Base-by-base conservation (phyloP, 306 rosid genomes). In the Gastrolobium villosum region DNA sequence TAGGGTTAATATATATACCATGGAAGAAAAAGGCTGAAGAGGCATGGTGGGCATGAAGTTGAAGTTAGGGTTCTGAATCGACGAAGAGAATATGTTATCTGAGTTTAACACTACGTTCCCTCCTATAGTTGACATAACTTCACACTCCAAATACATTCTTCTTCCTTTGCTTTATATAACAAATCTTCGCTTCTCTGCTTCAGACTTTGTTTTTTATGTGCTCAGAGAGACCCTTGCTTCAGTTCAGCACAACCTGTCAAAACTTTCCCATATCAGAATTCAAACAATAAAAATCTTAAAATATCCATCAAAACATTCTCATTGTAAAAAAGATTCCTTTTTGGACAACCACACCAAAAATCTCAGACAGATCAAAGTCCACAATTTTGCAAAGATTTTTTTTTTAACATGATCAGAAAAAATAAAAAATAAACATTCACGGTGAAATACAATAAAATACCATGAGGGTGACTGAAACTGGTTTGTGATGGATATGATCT, bases 101-200 rank as follows among this genome's bases (percentile, higher is more conserved):
- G 96, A 59, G 82, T 89, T 83, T 36, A 87, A 94, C 45, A 92
- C 96, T 43, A 90, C 91, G 81, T 86, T 89, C 62, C 89, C 90
- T 87, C 93, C 95, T 86, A 94, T 90, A 48, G 79, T 88, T 81
- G 97, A 81, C 89, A 94, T 88, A 56, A 95, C 98, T 89, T 95
- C 98, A 79, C 99, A 95, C 87, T 95, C 94, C 77, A 98, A 98
- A 89, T 87, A 95, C 99, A 92, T 88, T 77, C 43, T 83, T 41
- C 5, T 63, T 68, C 81, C 66, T n/a, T 81, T 30, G 8, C 56
- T 75, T 20, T 75, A 54, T 82, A 48, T 67, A 70, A 76, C 81
- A 63, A n/a, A n/a, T n/a, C 68, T 31, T 9, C 32, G 28, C 72
- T 32, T 26, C 14, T 34, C 4, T 72, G 5, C 11, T 1, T 59